These are phyloP conservation scores for Boletus reticulatus DNA, from an alignment of 768 basidiomycete species.

Conservation along the genomic window DNA sequence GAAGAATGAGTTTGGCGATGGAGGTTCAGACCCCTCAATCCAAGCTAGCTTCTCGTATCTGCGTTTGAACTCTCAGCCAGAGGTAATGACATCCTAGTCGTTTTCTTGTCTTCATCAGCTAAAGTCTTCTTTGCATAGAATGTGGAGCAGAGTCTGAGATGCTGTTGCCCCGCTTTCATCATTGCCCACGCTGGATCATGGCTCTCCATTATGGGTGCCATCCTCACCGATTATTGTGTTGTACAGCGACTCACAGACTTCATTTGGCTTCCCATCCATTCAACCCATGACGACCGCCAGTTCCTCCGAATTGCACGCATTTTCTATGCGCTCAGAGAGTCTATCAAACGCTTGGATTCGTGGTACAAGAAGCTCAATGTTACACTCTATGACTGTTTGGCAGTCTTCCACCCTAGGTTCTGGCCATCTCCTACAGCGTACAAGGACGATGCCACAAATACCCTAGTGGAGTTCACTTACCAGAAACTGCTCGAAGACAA, in stretches of 20 bases:
- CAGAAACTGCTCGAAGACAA: slow-evolving; percentile 14
- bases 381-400: not conserved
- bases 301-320: slow-evolving; percentile 13
- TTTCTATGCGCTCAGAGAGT: slow-evolving; percentile 22
- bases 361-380: slow-evolving; percentile 19
- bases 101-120: not conserved
- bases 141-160: slow-evolving; percentile 3
- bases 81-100: not conserved
- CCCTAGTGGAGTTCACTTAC: slow-evolving; percentile 18
- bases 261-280: slow-evolving; percentile 23
- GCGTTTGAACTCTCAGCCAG: slow-evolving; percentile 4
- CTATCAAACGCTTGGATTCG: slow-evolving; percentile 3
- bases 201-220: slow-evolving; percentile 31
- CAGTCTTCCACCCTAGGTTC: slow-evolving; percentile 12
- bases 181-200: slow-evolving; percentile 17
- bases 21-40: slow-evolving; percentile 27
- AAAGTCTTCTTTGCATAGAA: slow-evolving; percentile 8
- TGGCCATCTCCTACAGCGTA: slow-evolving; percentile 18
- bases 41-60: slow-evolving; percentile 29
- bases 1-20: slow-evolving; percentile 12
- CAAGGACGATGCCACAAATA: not conserved
- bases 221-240: slow-evolving; percentile 27
- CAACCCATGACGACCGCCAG: slow-evolving; percentile 16
- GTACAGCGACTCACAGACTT: slow-evolving; percentile 35
- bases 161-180: slow-evolving; percentile 32